phyloP scores from a whole-genome alignment of 768 basidiomycete genomes.

The Hirschioporus abietinus region DNA sequence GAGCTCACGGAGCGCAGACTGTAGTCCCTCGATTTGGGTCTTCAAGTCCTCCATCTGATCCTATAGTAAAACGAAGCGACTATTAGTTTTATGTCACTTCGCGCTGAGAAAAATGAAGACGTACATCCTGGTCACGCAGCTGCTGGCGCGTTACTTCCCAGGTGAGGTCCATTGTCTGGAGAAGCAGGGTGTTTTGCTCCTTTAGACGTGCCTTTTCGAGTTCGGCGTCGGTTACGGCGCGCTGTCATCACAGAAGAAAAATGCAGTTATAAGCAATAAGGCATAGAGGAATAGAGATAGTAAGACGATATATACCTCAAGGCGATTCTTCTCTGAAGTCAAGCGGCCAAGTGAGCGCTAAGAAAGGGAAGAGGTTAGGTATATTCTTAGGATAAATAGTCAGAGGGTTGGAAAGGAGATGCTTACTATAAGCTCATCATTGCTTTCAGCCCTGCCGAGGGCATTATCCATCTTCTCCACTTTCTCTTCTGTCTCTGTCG shows the following conservation, averaged over 20 bases:
- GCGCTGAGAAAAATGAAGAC: background rate
- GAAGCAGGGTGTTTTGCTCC: background rate
- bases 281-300: background rate
- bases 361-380: background rate
- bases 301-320: background rate
- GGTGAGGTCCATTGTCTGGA: background rate
- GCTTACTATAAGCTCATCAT: background rate
- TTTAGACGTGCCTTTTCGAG: background rate
- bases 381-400: background rate
- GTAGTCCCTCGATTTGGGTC: background rate
- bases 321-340: background rate
- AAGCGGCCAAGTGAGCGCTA: background rate
- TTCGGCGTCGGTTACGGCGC: background rate
- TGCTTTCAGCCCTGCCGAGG: background rate
- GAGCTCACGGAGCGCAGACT: background rate
- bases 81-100: background rate
- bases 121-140: background rate
- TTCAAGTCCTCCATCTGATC: background rate
- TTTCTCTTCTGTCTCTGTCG: background rate
- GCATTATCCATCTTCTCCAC: background rate
- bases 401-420: background rate
- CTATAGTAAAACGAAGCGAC: background rate
- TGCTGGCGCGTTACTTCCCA: background rate
- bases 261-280: background rate
- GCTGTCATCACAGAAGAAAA: background rate